phyloP scores from a whole-genome alignment of 805 yeast genomes.

The Novakomyces olei region DNA sequence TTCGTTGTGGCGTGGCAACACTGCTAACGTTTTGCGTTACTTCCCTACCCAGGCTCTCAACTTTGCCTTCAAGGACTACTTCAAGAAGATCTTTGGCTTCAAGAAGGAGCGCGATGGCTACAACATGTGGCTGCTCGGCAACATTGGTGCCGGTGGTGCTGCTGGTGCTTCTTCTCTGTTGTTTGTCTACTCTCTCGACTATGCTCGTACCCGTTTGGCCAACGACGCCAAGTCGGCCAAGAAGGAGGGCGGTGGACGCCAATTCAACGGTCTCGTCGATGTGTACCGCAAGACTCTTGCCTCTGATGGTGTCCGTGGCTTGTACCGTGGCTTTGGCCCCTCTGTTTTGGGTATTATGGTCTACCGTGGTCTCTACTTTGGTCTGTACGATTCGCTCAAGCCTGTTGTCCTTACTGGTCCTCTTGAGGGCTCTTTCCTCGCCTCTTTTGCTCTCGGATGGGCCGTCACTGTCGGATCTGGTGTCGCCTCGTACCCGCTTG shows the following conservation, averaged over 20 bases:
- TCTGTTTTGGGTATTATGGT: constrained; percentile 93
- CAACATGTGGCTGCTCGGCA: constrained; percentile 90
- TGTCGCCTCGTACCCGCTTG: constrained; percentile 96
- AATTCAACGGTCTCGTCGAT: constrained; percentile 91
- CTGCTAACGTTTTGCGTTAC: constrained; percentile 95
- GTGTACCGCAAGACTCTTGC: constrained; percentile 91
- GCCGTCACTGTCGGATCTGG: constrained; percentile 96
- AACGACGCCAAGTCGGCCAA: constrained; percentile 85
- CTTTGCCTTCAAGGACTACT: constrained; percentile 96
- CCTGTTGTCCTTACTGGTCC: constrained; percentile 88
- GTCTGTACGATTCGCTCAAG: constrained; percentile 90
- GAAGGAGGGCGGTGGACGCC: constrained; percentile 67
- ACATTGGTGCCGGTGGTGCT: constrained; percentile 96
- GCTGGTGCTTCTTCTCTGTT: constrained; percentile 92
- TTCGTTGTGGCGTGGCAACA: constrained; percentile 99
- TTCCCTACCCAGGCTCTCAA: constrained; percentile 98
- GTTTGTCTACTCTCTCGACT: constrained; percentile 90
- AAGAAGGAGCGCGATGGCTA: constrained; percentile 73
- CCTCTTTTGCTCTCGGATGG: constrained; percentile 95
- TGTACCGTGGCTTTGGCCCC: constrained; percentile 98
- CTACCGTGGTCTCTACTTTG: constrained; percentile 98
- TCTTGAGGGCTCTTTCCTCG: constrained; percentile 81
- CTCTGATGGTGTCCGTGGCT: constrained; percentile 93
- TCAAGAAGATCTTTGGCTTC: constrained; percentile 89
- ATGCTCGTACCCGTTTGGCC: constrained; percentile 97